A percentile compares a stretch with the other conserved stretches of the same genome.
Conservation (phyloP, 495 filamentous ascomycete genomes). For the Talaromyces stipitatus region DNA sequence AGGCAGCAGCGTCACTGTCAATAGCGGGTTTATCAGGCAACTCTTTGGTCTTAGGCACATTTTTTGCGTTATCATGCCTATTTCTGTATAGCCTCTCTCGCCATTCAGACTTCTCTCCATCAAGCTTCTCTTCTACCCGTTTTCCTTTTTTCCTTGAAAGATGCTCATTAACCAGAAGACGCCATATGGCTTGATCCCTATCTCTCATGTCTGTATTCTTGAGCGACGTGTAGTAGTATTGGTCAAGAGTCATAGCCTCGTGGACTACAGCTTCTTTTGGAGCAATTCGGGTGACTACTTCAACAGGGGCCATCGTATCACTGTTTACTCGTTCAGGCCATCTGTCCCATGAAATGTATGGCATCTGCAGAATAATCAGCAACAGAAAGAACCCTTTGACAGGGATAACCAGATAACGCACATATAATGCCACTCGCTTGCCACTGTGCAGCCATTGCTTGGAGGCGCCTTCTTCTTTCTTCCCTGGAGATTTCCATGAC, state of each 20-base stretch:
- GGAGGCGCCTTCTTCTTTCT: background rate
- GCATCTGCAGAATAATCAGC: conserved; percentile 10
- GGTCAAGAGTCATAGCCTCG: conserved; percentile 20
- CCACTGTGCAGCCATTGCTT: background rate
- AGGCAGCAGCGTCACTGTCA: background rate
- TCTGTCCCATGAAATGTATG: conserved; percentile 10
- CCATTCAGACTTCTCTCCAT: too few species aligned
- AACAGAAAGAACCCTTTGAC: background rate
- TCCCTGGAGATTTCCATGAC: background rate
- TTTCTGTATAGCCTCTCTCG: too few species aligned
- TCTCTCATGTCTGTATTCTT: conserved; percentile 15
- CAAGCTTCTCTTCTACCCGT: too few species aligned
- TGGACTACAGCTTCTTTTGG: background rate
- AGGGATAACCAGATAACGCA: background rate
- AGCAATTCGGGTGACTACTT: background rate
- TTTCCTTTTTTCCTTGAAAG: background rate
- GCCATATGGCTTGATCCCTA: conserved; percentile 16
- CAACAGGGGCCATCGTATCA: background rate
- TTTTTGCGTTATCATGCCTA: too few species aligned
- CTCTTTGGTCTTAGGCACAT: too few species aligned
- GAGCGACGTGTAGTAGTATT: conserved; percentile 22
- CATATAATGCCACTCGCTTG: conserved; percentile 4
- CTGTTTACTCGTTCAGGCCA: background rate
- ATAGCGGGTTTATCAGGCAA: background rate
- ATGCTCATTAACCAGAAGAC: conserved; percentile 1